A percentile compares a stretch with the other conserved stretches of the same genome.
These are phyloP conservation scores for Nakaseomyces bracarensis DNA, from an alignment of 1,139 yeast genomes.

Conservation along the genomic window DNA sequence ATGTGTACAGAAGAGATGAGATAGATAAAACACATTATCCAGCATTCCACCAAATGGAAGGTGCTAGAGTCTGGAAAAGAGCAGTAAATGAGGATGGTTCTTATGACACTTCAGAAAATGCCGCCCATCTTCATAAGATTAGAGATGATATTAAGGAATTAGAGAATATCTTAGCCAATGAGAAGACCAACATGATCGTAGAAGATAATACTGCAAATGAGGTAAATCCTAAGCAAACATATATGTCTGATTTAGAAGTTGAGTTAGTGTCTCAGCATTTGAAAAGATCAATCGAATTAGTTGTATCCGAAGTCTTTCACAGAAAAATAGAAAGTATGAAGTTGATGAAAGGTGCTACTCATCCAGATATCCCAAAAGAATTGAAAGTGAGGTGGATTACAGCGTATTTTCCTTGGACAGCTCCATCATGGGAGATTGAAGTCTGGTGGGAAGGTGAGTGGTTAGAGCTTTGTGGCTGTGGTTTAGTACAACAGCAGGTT, in stretches of 20 bases:
- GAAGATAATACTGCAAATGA: constrained; percentile 57
- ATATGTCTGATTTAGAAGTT: constrained; percentile 63
- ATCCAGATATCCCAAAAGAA: constrained; percentile 42
- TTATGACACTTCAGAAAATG: constrained; percentile 23
- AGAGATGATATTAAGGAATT: constrained; percentile 33
- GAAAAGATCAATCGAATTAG: constrained; percentile 73
- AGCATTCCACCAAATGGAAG: constrained; percentile 97
- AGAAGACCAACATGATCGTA: constrained; percentile 46
- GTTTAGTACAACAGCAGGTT: constrained; percentile 76
- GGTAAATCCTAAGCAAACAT: constrained; percentile 68
- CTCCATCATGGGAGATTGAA: constrained; percentile 97
- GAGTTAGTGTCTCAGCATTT: constrained; percentile 66
- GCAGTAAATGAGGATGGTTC: not conserved
- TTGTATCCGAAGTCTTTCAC: constrained; percentile 78
- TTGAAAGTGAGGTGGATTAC: constrained; percentile 90
- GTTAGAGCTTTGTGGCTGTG: constrained; percentile 97
- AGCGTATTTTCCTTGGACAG: constrained; percentile 96
- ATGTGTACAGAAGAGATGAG: constrained; percentile 91
- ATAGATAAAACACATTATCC: constrained; percentile 95
- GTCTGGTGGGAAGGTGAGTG: constrained; percentile 99
- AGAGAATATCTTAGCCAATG: constrained; percentile 39
- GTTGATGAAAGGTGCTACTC: constrained; percentile 44
- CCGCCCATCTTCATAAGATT: constrained; percentile 21
- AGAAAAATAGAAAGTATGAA: constrained; percentile 56
- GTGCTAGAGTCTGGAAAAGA: constrained; percentile 79